Percentiles rank a stretch among this genome's conserved stretches.
phyloP scores from a whole-genome alignment of 768 basidiomycete species.

The Tylopilus intermedius region DNA sequence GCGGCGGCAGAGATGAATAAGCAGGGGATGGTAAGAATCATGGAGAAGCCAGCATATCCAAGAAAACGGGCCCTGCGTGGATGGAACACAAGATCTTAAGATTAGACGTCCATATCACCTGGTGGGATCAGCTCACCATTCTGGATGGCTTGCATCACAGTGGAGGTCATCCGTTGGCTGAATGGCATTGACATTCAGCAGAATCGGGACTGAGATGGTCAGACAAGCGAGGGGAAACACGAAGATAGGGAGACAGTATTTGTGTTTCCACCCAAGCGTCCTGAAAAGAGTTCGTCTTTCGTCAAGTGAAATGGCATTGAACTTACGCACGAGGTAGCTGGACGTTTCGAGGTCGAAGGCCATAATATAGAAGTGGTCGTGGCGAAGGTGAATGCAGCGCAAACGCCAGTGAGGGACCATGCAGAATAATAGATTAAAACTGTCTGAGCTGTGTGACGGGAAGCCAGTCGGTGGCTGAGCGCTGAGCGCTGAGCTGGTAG shows the following conservation, averaged over 20 bases:
- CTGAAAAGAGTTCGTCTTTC: slow-evolving; percentile 25
- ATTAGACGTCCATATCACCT: neutral
- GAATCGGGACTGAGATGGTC: slow-evolving; percentile 38
- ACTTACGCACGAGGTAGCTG: slow-evolving; percentile 17
- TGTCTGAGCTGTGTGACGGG: slow-evolving; percentile 16
- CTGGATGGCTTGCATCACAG: slow-evolving; percentile 55
- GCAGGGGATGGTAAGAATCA: slow-evolving; percentile 49
- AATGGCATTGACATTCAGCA: slow-evolving; percentile 42
- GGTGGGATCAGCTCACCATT: slow-evolving; percentile 42
- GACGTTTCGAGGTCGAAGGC: slow-evolving; percentile 29
- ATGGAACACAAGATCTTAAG: neutral
- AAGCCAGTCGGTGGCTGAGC: slow-evolving; percentile 9
- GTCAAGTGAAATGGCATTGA: neutral
- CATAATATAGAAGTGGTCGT: slow-evolving; percentile 44
- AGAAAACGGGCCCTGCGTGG: slow-evolving; percentile 53
- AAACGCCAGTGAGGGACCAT: slow-evolving; percentile 43
- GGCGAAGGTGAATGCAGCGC: slow-evolving; percentile 41
- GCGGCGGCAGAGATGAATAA: slow-evolving; percentile 39
- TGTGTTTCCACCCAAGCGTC: slow-evolving; percentile 44
- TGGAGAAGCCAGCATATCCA: slow-evolving; percentile 57
- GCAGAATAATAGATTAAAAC: slow-evolving; percentile 37
- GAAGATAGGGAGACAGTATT: slow-evolving; percentile 42
- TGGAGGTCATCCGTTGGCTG: slow-evolving; percentile 47
- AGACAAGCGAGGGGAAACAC: slow-evolving; percentile 46
- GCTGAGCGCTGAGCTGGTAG: neutral